Evolutionary conservation across 805 yeast species (phyloP).

Genomic region (Teunomyces aglyptinius): DNA sequence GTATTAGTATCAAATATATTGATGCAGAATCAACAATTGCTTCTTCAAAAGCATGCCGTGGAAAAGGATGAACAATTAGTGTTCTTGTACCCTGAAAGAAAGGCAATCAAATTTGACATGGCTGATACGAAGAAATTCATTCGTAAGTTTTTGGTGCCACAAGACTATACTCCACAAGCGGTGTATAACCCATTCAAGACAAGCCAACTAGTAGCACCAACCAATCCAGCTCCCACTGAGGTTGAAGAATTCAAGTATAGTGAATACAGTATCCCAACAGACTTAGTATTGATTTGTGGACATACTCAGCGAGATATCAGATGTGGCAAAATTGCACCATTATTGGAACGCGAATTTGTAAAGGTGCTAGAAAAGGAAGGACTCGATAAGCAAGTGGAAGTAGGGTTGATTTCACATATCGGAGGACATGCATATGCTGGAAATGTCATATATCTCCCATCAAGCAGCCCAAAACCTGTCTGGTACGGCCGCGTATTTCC

Average conservation of each 20-base stretch:
- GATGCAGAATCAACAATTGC: constrained; percentile 15
- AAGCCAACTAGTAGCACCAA: neutral
- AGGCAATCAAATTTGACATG: constrained; percentile 35
- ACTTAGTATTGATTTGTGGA: constrained; percentile 60
- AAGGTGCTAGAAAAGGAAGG: constrained; percentile 35
- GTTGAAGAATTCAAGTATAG: constrained; percentile 7
- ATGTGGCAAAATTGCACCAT: constrained; percentile 68
- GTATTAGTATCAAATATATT: constrained; percentile 49
- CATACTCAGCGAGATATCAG: constrained; percentile 61
- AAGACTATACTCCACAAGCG: constrained; percentile 15
- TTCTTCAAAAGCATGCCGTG: constrained; percentile 7
- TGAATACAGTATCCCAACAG: constrained; percentile 14
- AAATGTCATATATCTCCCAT: constrained; percentile 57
- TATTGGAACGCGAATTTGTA: constrained; percentile 50
- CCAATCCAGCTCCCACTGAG: neutral
- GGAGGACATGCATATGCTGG: constrained; percentile 92
- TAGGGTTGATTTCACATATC: constrained; percentile 69
- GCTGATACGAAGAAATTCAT: constrained; percentile 36
- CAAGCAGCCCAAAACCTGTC: constrained; percentile 25
- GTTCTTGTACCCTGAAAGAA: constrained; percentile 55
- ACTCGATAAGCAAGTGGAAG: constrained; percentile 23
- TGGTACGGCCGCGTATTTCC: constrained; percentile 84
- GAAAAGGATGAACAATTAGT: constrained; percentile 26
- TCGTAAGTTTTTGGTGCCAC: constrained; percentile 39
- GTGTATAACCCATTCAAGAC: constrained; percentile 25